Conservation (phyloP, 208 protist species). For the Acanthamoeba sp. region DNA sequence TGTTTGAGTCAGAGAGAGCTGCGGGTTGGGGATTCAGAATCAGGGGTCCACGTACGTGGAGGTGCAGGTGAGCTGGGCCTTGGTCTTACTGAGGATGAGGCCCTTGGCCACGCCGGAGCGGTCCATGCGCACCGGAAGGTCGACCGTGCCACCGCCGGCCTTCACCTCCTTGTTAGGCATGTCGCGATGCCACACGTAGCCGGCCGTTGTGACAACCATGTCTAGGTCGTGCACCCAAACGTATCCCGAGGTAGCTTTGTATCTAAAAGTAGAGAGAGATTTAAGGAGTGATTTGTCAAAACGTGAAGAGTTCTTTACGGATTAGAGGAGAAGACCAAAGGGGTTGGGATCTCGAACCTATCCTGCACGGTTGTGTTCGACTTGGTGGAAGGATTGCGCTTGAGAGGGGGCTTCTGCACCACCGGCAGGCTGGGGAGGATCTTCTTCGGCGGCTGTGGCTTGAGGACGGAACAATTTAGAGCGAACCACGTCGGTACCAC, state of each 20-base stretch:
- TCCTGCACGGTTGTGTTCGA: too few relatives aligned
- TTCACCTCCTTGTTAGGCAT: slow-evolving; percentile 33
- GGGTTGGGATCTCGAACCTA: too few relatives aligned
- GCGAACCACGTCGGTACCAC: slow-evolving; percentile 13
- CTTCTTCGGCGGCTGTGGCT: background rate
- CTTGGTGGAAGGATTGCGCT: too few relatives aligned
- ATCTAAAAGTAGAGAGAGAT: background rate
- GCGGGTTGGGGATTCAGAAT: background rate
- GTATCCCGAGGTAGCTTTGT: background rate
- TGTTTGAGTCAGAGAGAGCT: background rate
- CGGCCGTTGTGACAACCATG: slow-evolving; percentile 2
- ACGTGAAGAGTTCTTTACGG: background rate
- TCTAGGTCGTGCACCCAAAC: slow-evolving; percentile 28
- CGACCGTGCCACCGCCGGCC: background rate
- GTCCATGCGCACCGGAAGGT: background rate
- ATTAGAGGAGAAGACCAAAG: background rate
- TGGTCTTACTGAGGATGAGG: background rate
- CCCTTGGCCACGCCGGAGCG: background rate
- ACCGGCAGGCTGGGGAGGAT: too few relatives aligned
- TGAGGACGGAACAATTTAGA: background rate
- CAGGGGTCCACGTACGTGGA: background rate
- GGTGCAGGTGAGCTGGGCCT: background rate
- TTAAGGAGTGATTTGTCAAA: background rate
- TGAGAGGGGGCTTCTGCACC: too few relatives aligned
- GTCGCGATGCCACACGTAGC: slow-evolving; percentile 1